Percentiles rank a stretch among this genome's conserved stretches.
Conservation (phyloP, 768 basidiomycete species). For the Boletus rex-veris region DNA sequence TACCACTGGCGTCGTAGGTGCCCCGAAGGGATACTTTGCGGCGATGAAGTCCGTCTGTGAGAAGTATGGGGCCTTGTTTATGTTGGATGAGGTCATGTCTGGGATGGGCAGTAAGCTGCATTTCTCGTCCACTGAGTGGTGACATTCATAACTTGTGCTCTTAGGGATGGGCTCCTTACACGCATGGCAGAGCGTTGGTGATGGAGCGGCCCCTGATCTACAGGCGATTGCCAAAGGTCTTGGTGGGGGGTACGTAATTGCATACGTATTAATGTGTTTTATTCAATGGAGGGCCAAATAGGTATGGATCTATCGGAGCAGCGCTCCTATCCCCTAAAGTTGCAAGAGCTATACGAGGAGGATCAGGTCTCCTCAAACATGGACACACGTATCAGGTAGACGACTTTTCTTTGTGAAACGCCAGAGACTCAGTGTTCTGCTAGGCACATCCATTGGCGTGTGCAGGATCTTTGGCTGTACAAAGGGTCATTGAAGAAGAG, state of each 20-base stretch:
- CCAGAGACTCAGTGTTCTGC: conserved; percentile 4
- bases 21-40: conserved; percentile 82
- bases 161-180: conserved; percentile 85
- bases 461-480: conserved; percentile 78
- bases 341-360: conserved; percentile 61
- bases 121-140: neutral
- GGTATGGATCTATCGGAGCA: conserved; percentile 81
- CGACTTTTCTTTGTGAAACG: neutral
- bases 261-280: neutral
- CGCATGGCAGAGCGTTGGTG: conserved; percentile 81
- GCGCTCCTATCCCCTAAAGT: conserved; percentile 72
- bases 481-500: conserved; percentile 65
- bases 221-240: conserved; percentile 90
- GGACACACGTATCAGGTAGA: conserved; percentile 81
- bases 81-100: conserved; percentile 90
- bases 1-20: conserved; percentile 69
- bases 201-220: conserved; percentile 75
- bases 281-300: conserved; percentile 27
- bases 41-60: conserved; percentile 82
- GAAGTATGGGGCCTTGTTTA: conserved; percentile 69
- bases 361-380: conserved; percentile 76
- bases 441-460: conserved; percentile 75
- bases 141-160: neutral
- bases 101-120: conserved; percentile 77
- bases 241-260: conserved; percentile 68